Percentiles rank a stretch among this genome's conserved stretches.
phyloP scores from a whole-genome alignment of 2,329 filamentous ascomycete species.

The Cryphonectria radicalis region DNA sequence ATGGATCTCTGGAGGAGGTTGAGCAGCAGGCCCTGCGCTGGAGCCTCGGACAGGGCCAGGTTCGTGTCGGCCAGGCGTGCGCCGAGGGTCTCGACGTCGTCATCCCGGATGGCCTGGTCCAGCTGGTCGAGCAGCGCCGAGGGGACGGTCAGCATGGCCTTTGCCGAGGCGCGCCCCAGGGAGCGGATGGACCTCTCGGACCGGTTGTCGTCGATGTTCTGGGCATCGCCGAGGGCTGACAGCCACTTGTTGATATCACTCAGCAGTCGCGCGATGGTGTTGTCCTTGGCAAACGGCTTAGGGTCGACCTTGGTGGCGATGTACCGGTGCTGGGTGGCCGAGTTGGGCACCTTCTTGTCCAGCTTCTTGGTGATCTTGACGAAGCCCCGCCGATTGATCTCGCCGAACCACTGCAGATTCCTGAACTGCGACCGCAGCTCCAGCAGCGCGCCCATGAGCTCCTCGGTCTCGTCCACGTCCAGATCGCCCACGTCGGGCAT shows the following conservation, averaged over 20 bases:
- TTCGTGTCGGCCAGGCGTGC: constrained; percentile 63
- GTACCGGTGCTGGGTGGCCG: constrained; percentile 81
- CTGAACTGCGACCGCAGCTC: constrained; percentile 86
- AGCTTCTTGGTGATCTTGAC: constrained; percentile 99
- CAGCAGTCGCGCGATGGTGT: constrained; percentile 52
- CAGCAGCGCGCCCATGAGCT: constrained; percentile 85
- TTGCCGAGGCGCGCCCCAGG: constrained; percentile 75
- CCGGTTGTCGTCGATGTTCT: constrained; percentile 73
- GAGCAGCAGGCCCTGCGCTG: constrained; percentile 70
- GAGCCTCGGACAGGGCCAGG: constrained; percentile 54
- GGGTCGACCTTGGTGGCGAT: constrained; percentile 89
- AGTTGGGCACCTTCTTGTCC: constrained; percentile 86
- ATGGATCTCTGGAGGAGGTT: constrained; percentile 81
- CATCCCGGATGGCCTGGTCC: constrained; percentile 72
- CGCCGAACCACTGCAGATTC: constrained; percentile 96
- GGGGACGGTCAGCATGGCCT: constrained; percentile 74
- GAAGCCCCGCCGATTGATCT: constrained; percentile 93
- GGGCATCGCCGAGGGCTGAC: constrained; percentile 76
- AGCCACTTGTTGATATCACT: constrained; percentile 87
- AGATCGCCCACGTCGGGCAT: constrained; percentile 72
- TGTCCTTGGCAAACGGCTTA: constrained; percentile 81
- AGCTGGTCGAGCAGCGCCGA: constrained; percentile 69
- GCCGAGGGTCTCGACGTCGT: constrained; percentile 63
- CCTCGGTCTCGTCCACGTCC: constrained; percentile 87
- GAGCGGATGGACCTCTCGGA: constrained; percentile 78